These are phyloP conservation scores for Tulasnella sp. DNA, from an alignment of 768 basidiomycete genomes.

Conservation along the genomic window DNA sequence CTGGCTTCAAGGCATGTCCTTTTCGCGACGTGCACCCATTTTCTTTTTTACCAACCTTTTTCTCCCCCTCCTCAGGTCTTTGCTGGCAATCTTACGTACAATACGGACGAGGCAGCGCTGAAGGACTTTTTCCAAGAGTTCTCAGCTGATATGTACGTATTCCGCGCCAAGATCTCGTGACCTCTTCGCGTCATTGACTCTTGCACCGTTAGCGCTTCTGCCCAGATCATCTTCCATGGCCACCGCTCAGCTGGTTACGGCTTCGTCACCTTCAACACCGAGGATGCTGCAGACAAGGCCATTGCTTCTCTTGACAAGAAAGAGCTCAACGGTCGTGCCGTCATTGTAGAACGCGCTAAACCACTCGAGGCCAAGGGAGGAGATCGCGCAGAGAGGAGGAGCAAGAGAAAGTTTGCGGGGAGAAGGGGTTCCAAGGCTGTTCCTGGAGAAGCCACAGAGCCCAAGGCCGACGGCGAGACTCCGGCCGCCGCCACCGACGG, in stretches of 20 bases:
- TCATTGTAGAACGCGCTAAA: conserved; percentile 91
- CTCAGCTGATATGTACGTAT: conserved; percentile 74
- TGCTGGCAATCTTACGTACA: conserved; percentile 91
- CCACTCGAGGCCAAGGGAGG: conserved; percentile 80
- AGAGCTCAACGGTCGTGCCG: conserved; percentile 80
- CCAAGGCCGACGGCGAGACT: conserved; percentile 73
- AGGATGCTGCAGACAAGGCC: conserved; percentile 78
- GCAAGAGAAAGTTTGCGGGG: conserved; percentile 66
- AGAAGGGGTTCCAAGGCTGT: conserved; percentile 82
- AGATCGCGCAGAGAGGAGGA: conserved; percentile 68
- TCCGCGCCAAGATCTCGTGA: neutral
- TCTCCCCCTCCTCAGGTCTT: conserved; percentile 56
- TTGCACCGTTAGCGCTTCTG: conserved; percentile 53
- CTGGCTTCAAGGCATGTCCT: conserved; percentile 20
- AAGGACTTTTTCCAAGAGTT: conserved; percentile 88
- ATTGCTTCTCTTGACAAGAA: conserved; percentile 78
- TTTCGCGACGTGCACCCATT: conserved; percentile 26
- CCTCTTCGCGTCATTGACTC: conserved; percentile 4
- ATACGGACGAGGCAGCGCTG: conserved; percentile 90
- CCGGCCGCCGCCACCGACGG: conserved; percentile 25
- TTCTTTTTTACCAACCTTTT: neutral
- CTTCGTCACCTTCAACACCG: conserved; percentile 75
- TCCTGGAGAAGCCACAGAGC: conserved; percentile 82
- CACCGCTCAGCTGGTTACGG: conserved; percentile 85
- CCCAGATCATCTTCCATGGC: conserved; percentile 80